Conservation (phyloP, 2,329 filamentous ascomycete genomes). For the Talaromyces pinophilus region DNA sequence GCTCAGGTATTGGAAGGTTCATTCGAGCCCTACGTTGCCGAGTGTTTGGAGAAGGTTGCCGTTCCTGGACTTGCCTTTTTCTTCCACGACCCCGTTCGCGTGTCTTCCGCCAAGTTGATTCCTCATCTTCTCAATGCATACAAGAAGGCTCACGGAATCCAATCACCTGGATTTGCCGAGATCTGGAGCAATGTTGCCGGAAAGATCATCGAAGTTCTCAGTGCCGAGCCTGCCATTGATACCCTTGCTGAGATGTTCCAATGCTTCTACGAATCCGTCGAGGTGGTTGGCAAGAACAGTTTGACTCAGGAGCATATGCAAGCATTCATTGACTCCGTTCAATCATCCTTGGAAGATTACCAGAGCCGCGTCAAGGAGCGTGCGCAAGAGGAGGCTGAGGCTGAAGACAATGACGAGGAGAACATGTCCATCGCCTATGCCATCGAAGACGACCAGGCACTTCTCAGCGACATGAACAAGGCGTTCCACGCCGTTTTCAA, state of each 20-base stretch:
- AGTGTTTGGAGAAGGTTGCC: slow-evolving; percentile 96
- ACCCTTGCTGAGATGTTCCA: slow-evolving; percentile 99
- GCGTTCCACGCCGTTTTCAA: slow-evolving; percentile 99
- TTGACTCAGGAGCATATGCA: slow-evolving; percentile 77
- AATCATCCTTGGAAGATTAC: slow-evolving; percentile 88
- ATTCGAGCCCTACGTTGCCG: slow-evolving; percentile 86
- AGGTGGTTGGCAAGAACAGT: slow-evolving; percentile 85
- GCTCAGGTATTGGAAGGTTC: slow-evolving; percentile 90
- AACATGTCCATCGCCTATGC: slow-evolving; percentile 84
- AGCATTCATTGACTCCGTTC: slow-evolving; percentile 82
- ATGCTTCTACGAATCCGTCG: slow-evolving; percentile 98
- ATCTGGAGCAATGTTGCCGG: slow-evolving; percentile 85
- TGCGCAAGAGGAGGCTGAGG: slow-evolving; percentile 78
- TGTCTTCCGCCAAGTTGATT: slow-evolving; percentile 91
- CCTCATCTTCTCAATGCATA: slow-evolving; percentile 91
- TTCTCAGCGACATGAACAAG: slow-evolving; percentile 99
- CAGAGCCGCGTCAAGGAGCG: slow-evolving; percentile 81
- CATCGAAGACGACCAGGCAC: slow-evolving; percentile 94
- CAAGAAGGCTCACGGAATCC: slow-evolving; percentile 83
- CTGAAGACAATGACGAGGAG: slow-evolving; percentile 87
- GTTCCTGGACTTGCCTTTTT: slow-evolving; percentile 94
- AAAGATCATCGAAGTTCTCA: slow-evolving; percentile 90
- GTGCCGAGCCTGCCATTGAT: slow-evolving; percentile 91
- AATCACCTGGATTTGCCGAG: slow-evolving; percentile 74
- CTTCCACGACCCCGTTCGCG: slow-evolving; percentile 96